A percentile compares a stretch with the other conserved stretches of the same genome.
phyloP scores from a whole-genome alignment of 2,329 filamentous ascomycete genomes.

The Rhynchosporium graminicola region DNA sequence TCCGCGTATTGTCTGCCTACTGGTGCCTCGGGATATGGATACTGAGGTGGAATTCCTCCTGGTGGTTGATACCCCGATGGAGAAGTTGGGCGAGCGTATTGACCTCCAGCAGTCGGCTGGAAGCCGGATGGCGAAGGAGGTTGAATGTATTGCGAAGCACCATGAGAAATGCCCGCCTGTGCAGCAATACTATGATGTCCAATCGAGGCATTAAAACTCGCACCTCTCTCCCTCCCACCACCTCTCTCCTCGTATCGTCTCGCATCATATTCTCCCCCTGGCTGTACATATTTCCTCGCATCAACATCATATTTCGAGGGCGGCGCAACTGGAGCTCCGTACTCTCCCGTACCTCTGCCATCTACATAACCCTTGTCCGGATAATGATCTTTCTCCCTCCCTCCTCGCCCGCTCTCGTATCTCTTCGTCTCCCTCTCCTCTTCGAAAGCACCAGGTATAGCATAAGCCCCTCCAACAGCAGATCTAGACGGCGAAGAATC shows the following conservation, averaged over 20 bases:
- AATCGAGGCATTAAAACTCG: constrained; percentile 35
- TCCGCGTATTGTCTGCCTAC: constrained; percentile 36
- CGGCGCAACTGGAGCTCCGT: constrained; percentile 15
- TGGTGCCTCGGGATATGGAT: constrained; percentile 9
- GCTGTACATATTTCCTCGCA: constrained; percentile 33
- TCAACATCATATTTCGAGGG: constrained; percentile 34
- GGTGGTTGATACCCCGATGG: constrained; percentile 15
- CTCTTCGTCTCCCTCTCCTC: constrained; percentile 27
- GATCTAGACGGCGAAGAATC: constrained; percentile 7
- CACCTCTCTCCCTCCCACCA: constrained; percentile 28
- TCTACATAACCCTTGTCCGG: constrained; percentile 24
- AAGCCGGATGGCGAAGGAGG: constrained; percentile 20
- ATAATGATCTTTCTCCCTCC: constrained; percentile 31
- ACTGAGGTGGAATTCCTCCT: constrained; percentile 17
- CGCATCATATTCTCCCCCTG: constrained; percentile 30
- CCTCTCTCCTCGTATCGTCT: constrained; percentile 28
- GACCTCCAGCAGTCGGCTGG: constrained; percentile 15
- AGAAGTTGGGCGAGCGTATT: constrained; percentile 37
- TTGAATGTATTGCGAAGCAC: constrained; percentile 23
- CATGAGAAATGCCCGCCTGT: constrained; percentile 32
- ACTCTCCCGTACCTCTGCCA: constrained; percentile 19
- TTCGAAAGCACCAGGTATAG: constrained; percentile 29
- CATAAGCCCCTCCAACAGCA: constrained; percentile 17
- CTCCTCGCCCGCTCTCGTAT: constrained; percentile 21
- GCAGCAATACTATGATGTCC: constrained; percentile 33